phyloP scores from a whole-genome alignment of 2,329 filamentous ascomycete species.

The Colletotrichum aenigma region DNA sequence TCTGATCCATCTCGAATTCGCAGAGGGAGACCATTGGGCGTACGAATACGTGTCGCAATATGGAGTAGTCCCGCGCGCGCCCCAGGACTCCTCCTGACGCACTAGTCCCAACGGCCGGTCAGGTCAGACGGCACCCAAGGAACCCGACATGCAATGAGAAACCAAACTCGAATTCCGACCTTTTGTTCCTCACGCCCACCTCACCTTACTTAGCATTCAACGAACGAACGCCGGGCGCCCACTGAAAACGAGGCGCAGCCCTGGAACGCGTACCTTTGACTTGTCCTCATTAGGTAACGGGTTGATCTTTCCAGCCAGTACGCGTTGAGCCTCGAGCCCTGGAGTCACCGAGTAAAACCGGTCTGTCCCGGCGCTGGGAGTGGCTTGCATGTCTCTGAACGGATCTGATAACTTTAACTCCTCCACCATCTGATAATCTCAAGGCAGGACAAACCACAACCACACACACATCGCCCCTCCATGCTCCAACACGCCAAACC shows the following conservation, averaged over 20 bases:
- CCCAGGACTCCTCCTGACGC: not conserved
- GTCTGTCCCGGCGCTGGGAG: not conserved
- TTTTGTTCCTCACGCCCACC: not conserved
- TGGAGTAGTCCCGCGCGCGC: not conserved
- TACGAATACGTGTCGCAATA: not conserved
- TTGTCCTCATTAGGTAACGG: slow-evolving; percentile 1
- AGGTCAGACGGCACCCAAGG: not conserved
- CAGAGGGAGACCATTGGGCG: not conserved
- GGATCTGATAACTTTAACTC: slow-evolving; percentile 26
- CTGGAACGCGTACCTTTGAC: not conserved
- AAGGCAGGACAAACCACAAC: not conserved
- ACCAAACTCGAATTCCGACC: not conserved
- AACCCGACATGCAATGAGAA: not conserved
- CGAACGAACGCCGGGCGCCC: not conserved
- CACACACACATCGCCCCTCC: not conserved
- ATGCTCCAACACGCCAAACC: not conserved
- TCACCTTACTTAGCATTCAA: not conserved
- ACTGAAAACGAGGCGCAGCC: slow-evolving; percentile 5
- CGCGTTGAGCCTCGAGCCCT: not conserved
- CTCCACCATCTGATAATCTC: slow-evolving; percentile 21
- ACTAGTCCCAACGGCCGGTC: slow-evolving; percentile 2
- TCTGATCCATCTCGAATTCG: not conserved
- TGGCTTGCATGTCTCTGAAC: slow-evolving; percentile 11
- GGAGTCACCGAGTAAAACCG: not conserved
- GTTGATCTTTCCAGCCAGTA: not conserved